Evolutionary conservation across 169 alveolate genomes (phyloP).

Genomic region (Cardiosporidium cionae): DNA sequence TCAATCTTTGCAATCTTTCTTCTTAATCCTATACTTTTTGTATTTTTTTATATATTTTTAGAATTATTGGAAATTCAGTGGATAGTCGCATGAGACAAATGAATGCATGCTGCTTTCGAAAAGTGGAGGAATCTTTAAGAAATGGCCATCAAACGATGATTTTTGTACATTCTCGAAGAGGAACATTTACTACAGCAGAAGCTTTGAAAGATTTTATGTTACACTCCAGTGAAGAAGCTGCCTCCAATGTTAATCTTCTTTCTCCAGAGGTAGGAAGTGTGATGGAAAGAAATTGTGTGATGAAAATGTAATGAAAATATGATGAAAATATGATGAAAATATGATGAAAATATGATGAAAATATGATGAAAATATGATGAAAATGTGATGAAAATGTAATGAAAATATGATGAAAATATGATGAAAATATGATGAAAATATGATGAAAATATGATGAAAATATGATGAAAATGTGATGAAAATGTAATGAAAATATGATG

Average conservation of each 20-base stretch:
- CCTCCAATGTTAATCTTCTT: neutral
- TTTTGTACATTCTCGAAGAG: constrained; percentile 98
- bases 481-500: neutral
- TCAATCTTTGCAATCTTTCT: neutral
- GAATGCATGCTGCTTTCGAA: constrained; percentile 86
- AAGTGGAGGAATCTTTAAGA: constrained; percentile 63
- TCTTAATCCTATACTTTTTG: neutral
- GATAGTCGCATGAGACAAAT: too few relatives aligned
- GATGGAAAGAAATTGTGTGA: neutral
- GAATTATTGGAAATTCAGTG: too few relatives aligned
- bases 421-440: neutral
- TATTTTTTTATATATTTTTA: neutral
- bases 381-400: neutral
- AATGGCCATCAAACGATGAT: constrained; percentile 84
- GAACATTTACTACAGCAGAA: constrained; percentile 91
- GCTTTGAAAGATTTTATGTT: constrained; percentile 75
- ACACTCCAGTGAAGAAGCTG: constrained; percentile 39
- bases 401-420: neutral
- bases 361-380: too few relatives aligned
- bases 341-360: too few relatives aligned
- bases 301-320: neutral
- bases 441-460: too few relatives aligned
- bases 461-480: too few relatives aligned
- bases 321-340: neutral
- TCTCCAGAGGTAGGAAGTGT: neutral